Evolutionary conservation across 805 yeast genomes (phyloP), one percentile per base, ranked within the genome.

Genomic region (Metschnikowia matae): DNA sequence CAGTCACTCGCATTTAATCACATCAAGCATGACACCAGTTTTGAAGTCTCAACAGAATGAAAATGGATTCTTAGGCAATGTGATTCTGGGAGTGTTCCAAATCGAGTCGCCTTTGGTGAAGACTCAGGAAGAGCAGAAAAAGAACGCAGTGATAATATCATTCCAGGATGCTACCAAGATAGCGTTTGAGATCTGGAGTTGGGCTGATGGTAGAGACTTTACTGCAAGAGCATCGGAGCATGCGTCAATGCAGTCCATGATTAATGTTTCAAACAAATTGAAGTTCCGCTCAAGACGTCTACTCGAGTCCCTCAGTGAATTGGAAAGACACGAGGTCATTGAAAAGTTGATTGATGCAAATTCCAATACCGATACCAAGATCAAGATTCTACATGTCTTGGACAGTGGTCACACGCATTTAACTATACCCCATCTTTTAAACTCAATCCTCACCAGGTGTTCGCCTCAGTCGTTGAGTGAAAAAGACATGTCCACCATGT

Each of bases 401-500:
- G 97, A 91, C 67, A 92, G 94, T 0, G 86, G 96, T 6, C 80
- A 87, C 55, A 87, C 96, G 0, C 87, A 83, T 50, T 59, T 80
- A 4, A 86, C 95, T 0, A 69, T 89, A 13, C 91, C 95, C 0
- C 77, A 80, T 57, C 68, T 90, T 4, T 72, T 88, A 56, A 74
- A 79, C 50, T 72, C 87, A 0, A 72, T 85, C 32, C 62, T 66
- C 20, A 69, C 81, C 8, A 69, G 85, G 51, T 70, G 80, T 48
- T 60, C 63, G 31, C 73, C 76, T 0, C 64, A 59, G 44, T 18
- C 61, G 2, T 48, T 69, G 6, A 64, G 63, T 0, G 73, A 67
- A 14, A 54, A 56, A n/a, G 52, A 64, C 8, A 69, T 68, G 48
- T 79, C 88, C 0, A 70, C 81, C 1, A 59, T 82, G 57, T 72